These are phyloP conservation scores for Rhizophagus sp. DNA, from an alignment of 192 early-diverging fungal species.

Conservation along the genomic window DNA sequence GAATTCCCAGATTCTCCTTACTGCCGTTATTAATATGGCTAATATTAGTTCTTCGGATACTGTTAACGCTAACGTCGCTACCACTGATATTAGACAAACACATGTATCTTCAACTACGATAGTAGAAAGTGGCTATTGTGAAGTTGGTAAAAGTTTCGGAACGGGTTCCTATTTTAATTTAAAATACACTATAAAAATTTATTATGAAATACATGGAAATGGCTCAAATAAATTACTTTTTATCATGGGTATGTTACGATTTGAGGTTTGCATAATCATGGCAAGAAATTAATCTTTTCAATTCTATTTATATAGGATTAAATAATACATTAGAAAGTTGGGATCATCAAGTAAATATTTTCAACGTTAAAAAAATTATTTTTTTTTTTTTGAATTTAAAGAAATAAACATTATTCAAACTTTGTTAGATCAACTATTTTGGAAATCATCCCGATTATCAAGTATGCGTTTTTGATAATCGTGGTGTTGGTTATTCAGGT, in stretches of 20 bases:
- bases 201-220: constrained; percentile 78
- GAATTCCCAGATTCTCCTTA: no score
- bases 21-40: no score
- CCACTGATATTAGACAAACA: neutral
- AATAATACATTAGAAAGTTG: constrained; percentile 34
- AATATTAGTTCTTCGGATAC: no score
- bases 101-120: neutral
- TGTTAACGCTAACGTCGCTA: neutral
- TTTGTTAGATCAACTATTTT: constrained; percentile 64
- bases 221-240: constrained; percentile 71
- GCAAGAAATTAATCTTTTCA: no score
- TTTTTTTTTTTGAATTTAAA: neutral
- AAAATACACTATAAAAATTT: constrained; percentile 58
- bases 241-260: constrained; percentile 64
- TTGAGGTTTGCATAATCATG: neutral
- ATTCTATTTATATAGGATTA: constrained; percentile 27
- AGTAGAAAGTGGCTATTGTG: constrained; percentile 41
- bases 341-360: constrained; percentile 19
- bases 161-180: neutral
- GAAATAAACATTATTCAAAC: neutral
- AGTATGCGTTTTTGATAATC: constrained; percentile 82
- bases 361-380: neutral
- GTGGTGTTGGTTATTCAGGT: constrained; percentile 70
- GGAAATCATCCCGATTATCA: constrained; percentile 65
- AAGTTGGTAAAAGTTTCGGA: constrained; percentile 37